A percentile compares a stretch with the other conserved stretches of the same genome.
These are phyloP conservation scores for Coniochaeta sp. DNA, from an alignment of 2,329 filamentous ascomycete genomes.

Conservation along the genomic window DNA sequence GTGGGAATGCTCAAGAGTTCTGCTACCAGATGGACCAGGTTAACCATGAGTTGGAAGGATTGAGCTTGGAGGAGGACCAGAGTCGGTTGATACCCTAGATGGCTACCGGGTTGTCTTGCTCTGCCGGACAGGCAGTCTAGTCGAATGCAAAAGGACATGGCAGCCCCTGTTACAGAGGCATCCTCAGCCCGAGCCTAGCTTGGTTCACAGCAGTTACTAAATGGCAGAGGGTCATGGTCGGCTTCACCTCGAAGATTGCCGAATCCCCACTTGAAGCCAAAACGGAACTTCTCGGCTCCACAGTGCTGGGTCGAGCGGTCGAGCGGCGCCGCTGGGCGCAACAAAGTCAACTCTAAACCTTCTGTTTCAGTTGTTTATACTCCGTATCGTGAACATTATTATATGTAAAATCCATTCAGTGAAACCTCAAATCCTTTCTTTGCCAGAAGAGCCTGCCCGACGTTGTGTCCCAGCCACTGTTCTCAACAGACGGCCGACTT, in stretches of 20 bases:
- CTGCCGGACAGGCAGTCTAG: too few relatives aligned
- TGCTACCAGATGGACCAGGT: too few relatives aligned
- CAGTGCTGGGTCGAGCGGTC: background rate
- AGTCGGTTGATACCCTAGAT: too few relatives aligned
- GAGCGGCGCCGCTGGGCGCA: too few relatives aligned
- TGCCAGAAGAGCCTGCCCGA: background rate
- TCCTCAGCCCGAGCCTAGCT: background rate
- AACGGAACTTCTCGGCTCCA: constrained; percentile 2
- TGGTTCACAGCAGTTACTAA: constrained; percentile 6
- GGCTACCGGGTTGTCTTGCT: too few relatives aligned
- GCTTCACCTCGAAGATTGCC: background rate
- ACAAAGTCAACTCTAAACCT: background rate
- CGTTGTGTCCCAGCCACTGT: background rate
- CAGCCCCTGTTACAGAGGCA: too few relatives aligned
- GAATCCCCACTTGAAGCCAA: background rate
- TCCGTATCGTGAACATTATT: background rate
- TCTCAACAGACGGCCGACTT: background rate
- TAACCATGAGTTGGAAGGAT: too few relatives aligned
- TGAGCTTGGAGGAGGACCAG: too few relatives aligned
- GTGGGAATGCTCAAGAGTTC: too few relatives aligned
- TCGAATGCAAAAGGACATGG: too few relatives aligned
- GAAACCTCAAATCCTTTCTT: background rate
- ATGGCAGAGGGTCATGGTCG: constrained; percentile 4
- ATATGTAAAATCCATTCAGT: background rate
- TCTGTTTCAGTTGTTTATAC: background rate